Conservation (phyloP, 768 basidiomycete genomes). For the Antrodiella citrinella region DNA sequence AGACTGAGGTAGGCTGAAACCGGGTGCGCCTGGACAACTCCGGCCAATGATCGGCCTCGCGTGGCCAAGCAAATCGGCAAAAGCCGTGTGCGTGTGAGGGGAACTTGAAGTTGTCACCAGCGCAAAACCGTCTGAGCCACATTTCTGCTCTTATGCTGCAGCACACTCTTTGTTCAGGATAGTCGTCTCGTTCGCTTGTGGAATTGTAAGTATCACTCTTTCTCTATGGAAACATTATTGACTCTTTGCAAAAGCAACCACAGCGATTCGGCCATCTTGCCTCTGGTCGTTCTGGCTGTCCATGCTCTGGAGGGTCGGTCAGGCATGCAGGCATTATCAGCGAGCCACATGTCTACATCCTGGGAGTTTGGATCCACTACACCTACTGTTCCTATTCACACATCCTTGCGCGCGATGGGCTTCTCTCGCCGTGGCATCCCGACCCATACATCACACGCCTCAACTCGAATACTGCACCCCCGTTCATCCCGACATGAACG, state of each 20-base stretch:
- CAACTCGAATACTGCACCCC: neutral
- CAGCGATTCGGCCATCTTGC: slow-evolving; percentile 29
- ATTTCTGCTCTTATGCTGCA: neutral
- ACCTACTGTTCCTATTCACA: slow-evolving; percentile 6
- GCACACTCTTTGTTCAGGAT: neutral
- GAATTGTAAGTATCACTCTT: slow-evolving; percentile 6
- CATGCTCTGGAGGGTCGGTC: slow-evolving; percentile 63
- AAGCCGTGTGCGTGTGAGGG: no score
- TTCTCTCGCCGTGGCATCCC: neutral
- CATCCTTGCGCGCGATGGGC: neutral
- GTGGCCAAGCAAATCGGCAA: no score
- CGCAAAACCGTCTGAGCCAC: neutral
- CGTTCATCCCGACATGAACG: no score
- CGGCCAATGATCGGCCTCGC: no score
- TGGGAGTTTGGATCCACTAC: neutral
- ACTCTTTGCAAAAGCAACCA: slow-evolving; percentile 18
- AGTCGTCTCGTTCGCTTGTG: slow-evolving; percentile 6
- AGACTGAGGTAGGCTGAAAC: no score
- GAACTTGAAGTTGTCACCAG: no score
- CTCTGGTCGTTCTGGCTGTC: slow-evolving; percentile 43
- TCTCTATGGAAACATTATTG: neutral
- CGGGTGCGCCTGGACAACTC: no score
- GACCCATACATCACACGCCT: slow-evolving; percentile 1
- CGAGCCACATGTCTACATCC: slow-evolving; percentile 24
- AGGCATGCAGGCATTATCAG: slow-evolving; percentile 46